Evolutionary conservation across 192 early-diverging fungal genomes (phyloP).

Genomic region (Mortierella antarctica): DNA sequence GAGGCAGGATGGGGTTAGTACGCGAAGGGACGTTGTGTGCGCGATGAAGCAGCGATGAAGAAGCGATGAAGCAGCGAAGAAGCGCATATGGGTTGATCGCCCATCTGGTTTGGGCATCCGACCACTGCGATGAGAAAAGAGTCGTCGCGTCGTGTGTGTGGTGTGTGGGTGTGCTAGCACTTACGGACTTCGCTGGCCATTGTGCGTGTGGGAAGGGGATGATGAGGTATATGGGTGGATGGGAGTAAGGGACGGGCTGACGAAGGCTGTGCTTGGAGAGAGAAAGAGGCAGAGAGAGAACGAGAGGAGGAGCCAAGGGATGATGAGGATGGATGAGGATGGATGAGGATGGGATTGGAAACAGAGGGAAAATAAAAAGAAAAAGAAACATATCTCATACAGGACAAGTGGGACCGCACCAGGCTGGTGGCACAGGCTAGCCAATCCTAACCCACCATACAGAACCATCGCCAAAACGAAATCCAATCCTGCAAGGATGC

Average conservation of each 20-base stretch:
- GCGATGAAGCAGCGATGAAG: too few relatives aligned
- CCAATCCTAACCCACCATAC: too few relatives aligned
- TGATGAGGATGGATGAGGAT: not conserved
- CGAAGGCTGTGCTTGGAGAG: too few relatives aligned
- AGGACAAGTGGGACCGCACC: too few relatives aligned
- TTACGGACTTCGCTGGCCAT: constrained; percentile 43
- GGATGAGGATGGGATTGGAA: not conserved
- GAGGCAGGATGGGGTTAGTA: not conserved
- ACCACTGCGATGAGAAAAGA: not conserved
- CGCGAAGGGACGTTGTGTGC: not conserved
- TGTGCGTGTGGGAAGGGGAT: constrained; percentile 9
- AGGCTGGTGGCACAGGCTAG: too few relatives aligned
- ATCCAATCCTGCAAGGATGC: too few relatives aligned
- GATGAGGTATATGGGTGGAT: constrained; percentile 6
- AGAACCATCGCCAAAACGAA: too few relatives aligned
- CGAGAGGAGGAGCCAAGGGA: not conserved
- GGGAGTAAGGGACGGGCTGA: not conserved
- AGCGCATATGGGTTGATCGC: too few relatives aligned
- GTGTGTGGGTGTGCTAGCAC: constrained; percentile 2
- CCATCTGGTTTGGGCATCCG: not conserved
- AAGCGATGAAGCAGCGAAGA: too few relatives aligned
- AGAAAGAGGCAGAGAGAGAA: not conserved
- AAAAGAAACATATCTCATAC: not conserved
- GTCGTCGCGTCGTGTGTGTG: not conserved
- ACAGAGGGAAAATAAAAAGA: constrained; percentile 17